A percentile compares a stretch with the other conserved stretches of the same genome.
These are phyloP conservation scores for Fusarium sp. DNA, from an alignment of 2,329 filamentous ascomycete species.

Conservation along the genomic window DNA sequence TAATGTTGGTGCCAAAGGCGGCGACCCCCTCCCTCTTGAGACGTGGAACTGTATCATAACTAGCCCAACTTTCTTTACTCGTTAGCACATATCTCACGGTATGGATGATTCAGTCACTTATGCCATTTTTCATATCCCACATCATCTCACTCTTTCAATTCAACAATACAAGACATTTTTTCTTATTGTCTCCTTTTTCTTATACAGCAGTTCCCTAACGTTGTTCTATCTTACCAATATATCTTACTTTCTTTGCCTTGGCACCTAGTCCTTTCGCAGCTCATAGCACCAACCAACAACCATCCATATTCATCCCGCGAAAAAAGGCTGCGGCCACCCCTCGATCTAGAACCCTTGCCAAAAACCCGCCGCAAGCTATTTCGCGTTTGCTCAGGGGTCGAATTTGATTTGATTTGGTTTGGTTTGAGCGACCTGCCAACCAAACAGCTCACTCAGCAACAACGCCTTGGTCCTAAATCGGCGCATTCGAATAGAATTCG, in stretches of 20 bases:
- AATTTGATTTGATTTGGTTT: constrained; percentile 42
- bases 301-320: constrained; percentile 32
- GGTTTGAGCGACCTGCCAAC: constrained; percentile 35
- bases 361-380: constrained; percentile 42
- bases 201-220: constrained; percentile 6
- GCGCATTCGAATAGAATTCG: constrained; percentile 20
- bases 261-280: constrained; percentile 8
- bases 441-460: constrained; percentile 40
- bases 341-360: constrained; percentile 50
- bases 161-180: constrained; percentile 17
- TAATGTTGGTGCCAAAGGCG: constrained; percentile 4
- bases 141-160: constrained; percentile 19
- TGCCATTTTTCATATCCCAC: background rate
- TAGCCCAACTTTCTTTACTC: constrained; percentile 26
- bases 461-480: constrained; percentile 17
- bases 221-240: background rate
- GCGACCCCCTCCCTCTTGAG: constrained; percentile 15
- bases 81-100: constrained; percentile 21
- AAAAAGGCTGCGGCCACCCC: constrained; percentile 51
- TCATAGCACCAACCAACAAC: constrained; percentile 14
- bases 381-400: constrained; percentile 52
- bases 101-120: constrained; percentile 9
- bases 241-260: constrained; percentile 10
- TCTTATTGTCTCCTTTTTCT: constrained; percentile 15
- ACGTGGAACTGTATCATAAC: constrained; percentile 13